Conservation (phyloP, 345 rosid species). For the Melastoma malabathricum region DNA sequence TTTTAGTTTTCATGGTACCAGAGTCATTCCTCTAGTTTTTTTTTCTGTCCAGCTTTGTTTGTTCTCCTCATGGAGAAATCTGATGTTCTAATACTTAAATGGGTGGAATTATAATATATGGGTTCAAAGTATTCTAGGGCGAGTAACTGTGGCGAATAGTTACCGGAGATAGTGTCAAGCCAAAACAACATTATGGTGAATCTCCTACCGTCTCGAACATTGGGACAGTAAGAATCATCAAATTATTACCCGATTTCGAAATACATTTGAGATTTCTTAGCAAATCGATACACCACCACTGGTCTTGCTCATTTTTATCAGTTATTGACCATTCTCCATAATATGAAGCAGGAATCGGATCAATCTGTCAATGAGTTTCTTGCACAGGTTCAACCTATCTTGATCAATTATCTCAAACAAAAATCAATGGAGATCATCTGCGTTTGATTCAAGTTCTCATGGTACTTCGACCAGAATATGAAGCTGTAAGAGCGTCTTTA, state of each 20-base stretch:
- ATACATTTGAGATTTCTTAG: not conserved
- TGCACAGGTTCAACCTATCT: not conserved
- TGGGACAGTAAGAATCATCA: constrained; percentile 1
- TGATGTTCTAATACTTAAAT: not conserved
- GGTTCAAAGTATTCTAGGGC: constrained; percentile 1
- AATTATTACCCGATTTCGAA: too few species aligned
- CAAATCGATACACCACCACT: not conserved
- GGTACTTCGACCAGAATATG: not conserved
- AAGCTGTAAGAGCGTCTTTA: not conserved
- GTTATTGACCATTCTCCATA: not conserved
- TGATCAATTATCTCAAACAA: not conserved
- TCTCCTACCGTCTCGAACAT: not conserved
- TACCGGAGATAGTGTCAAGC: too few species aligned
- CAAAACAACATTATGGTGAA: not conserved
- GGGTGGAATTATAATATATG: not conserved
- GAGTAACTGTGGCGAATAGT: not conserved
- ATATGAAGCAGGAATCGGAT: not conserved
- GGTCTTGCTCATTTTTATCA: not conserved
- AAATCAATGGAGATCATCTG: not conserved
- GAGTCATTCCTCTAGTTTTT: too few species aligned
- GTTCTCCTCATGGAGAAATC: not conserved
- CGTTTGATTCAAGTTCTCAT: not conserved
- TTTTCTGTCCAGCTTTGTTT: too few species aligned
- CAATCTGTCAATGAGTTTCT: not conserved
- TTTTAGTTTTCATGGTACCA: too few species aligned